Evolutionary conservation across 495 filamentous ascomycete species (phyloP).

Genomic region (Acidomyces sp.): DNA sequence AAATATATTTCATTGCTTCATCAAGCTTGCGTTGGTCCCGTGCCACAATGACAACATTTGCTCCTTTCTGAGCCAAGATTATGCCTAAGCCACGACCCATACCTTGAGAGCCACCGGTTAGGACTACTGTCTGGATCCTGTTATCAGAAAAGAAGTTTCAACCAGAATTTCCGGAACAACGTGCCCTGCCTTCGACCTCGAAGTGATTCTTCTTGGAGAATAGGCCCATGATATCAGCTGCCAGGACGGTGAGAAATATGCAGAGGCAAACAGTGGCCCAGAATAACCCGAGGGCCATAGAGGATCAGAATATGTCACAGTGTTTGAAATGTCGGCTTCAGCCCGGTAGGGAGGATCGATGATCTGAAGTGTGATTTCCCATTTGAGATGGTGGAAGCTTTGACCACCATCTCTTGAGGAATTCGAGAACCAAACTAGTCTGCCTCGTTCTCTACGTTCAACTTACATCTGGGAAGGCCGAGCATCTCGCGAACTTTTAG

Average conservation of each 20-base stretch:
- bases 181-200: constrained; percentile 65
- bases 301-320: no score
- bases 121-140: constrained; percentile 52
- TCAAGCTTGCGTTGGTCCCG: constrained; percentile 66
- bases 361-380: no score
- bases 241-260: constrained; percentile 31
- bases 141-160: neutral
- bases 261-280: constrained; percentile 34
- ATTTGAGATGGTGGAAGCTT: no score
- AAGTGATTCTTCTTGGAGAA: constrained; percentile 61
- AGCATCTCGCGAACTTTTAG: neutral
- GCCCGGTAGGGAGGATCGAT: no score
- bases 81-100: constrained; percentile 67
- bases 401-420: no score
- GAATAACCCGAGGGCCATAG: constrained; percentile 27
- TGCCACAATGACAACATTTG: constrained; percentile 73
- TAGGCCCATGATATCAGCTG: constrained; percentile 47
- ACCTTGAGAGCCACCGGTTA: constrained; percentile 88
- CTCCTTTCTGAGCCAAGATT: constrained; percentile 68
- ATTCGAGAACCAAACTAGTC: no score
- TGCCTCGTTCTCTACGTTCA: no score
- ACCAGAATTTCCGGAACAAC: neutral
- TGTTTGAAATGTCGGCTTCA: no score
- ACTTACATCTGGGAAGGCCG: no score
- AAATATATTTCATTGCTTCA: constrained; percentile 50